Conservation (phyloP, 2,329 filamentous ascomycete species). For the Ophiostoma ulmi region DNA sequence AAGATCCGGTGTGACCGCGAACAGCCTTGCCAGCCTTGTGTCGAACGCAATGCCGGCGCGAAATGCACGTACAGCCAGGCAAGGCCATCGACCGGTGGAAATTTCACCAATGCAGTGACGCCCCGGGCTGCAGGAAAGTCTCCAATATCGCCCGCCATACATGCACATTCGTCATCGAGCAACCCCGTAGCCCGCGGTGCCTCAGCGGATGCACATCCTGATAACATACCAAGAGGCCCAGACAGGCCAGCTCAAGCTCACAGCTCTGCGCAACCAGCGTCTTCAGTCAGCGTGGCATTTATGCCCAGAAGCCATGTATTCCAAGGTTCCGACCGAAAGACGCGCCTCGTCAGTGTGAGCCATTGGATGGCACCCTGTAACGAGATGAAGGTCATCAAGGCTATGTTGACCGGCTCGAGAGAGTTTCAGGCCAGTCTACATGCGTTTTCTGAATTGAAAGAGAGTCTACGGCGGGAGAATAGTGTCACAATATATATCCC, state of each 20-base stretch:
- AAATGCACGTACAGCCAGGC: constrained; percentile 20
- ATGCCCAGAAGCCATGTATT: not conserved
- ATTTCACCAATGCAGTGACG: not conserved
- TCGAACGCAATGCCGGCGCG: constrained; percentile 11
- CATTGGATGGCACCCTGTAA: constrained; percentile 25
- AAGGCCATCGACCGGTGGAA: not conserved
- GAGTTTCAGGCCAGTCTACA: constrained; percentile 13
- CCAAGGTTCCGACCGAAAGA: constrained; percentile 17
- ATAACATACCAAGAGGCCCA: not conserved
- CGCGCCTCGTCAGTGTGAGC: constrained; percentile 16
- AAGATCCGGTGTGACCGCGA: constrained; percentile 24
- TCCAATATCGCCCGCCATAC: not conserved
- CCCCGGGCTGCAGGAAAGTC: not conserved
- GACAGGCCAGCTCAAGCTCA: not conserved
- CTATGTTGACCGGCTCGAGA: constrained; percentile 10
- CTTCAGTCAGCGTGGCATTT: not conserved
- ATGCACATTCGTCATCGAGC: not conserved
- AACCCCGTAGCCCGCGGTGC: not conserved
- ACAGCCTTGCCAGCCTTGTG: constrained; percentile 19
- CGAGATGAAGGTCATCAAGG: constrained; percentile 20
- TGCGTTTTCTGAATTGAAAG: constrained; percentile 18
- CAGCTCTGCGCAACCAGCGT: not conserved
- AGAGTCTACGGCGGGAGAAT: constrained; percentile 16
- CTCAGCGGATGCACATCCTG: not conserved
- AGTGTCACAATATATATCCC: not conserved